Evolutionary conservation across 805 yeast genomes (phyloP).

Genomic region (Metschnikowia bowlesiae): DNA sequence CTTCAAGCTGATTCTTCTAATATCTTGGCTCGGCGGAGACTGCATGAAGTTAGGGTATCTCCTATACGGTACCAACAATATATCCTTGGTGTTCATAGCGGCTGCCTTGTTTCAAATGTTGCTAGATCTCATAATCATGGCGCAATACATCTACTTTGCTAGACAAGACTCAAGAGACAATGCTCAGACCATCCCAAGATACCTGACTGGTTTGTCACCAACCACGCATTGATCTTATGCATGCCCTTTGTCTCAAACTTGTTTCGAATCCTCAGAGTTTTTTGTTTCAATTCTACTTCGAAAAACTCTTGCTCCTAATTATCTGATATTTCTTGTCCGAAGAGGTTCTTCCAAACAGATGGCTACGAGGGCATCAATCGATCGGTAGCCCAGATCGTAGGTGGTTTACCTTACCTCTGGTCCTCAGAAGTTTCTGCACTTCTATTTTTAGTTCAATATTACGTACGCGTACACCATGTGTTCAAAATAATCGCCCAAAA

Average conservation of each 20-base stretch:
- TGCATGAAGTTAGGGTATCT: constrained; percentile 69
- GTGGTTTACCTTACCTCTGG: too few relatives aligned
- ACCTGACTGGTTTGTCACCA: constrained; percentile 2
- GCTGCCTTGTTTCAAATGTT: constrained; percentile 78
- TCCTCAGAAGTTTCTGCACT: too few relatives aligned
- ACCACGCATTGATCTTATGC: not conserved
- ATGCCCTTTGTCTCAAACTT: not conserved
- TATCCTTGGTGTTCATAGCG: constrained; percentile 58
- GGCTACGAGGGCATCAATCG: too few relatives aligned
- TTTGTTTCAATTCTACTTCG: too few relatives aligned
- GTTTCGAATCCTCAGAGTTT: not conserved
- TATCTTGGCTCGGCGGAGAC: constrained; percentile 91
- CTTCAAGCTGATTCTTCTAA: constrained; percentile 66
- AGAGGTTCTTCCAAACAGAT: too few relatives aligned
- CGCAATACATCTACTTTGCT: constrained; percentile 65
- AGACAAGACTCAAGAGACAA: constrained; percentile 11
- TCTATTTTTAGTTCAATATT: too few relatives aligned
- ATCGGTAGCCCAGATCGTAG: too few relatives aligned
- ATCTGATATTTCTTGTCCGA: too few relatives aligned
- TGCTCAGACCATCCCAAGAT: constrained; percentile 8
- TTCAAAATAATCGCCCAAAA: not conserved
- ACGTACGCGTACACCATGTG: not conserved
- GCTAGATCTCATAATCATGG: constrained; percentile 67
- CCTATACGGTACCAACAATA: constrained; percentile 68
- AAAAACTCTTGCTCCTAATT: too few relatives aligned